phyloP scores from a whole-genome alignment of 495 filamentous ascomycete species.

The Penicillium atrosanguineum region DNA sequence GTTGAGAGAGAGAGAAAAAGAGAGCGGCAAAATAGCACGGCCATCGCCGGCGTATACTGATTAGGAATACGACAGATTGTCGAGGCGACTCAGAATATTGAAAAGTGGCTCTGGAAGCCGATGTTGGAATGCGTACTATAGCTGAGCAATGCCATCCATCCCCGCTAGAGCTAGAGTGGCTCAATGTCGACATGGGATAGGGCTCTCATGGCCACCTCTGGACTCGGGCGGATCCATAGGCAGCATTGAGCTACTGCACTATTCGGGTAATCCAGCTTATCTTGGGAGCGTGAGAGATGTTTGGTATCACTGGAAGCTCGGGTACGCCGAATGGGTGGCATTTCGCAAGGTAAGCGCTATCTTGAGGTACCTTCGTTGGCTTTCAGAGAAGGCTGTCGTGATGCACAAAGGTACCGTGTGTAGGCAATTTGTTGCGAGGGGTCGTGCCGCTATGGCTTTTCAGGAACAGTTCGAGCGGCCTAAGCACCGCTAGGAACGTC shows the following conservation, averaged over 20 bases:
- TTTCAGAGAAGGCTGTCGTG: background rate
- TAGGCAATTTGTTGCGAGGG: background rate
- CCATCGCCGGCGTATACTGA: conserved; percentile 1
- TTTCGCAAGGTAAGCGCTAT: background rate
- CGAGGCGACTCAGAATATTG: background rate
- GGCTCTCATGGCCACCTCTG: conserved; percentile 1
- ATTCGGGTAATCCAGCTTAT: conserved; percentile 1
- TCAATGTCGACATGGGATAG: background rate
- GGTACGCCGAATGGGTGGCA: background rate
- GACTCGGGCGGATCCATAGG: background rate
- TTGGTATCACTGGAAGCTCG: background rate
- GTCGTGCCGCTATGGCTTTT: background rate
- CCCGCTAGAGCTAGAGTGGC: background rate
- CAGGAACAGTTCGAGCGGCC: background rate
- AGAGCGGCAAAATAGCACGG: background rate
- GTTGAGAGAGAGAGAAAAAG: too few species aligned
- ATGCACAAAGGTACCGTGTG: background rate
- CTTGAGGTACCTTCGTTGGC: background rate
- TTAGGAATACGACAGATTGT: background rate
- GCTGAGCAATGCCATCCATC: background rate
- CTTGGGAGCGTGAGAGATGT: background rate
- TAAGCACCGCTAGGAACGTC: background rate
- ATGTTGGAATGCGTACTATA: background rate
- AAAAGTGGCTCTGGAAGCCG: background rate
- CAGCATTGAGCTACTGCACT: background rate